Evolutionary conservation across 2,329 filamentous ascomycete species (phyloP).

Genomic region (Claviceps digitariae): DNA sequence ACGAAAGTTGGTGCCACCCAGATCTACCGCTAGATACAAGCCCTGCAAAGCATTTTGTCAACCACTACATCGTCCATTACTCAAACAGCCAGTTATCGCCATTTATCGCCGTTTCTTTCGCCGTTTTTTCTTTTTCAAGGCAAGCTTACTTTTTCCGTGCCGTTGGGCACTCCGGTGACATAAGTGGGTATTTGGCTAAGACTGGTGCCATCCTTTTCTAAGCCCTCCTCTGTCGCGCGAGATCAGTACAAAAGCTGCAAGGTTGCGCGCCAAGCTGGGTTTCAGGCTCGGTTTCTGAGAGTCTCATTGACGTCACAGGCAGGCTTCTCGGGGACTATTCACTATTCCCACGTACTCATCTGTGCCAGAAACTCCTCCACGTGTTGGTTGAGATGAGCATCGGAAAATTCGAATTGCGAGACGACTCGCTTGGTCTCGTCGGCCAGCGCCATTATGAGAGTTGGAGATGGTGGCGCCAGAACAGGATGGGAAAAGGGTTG

Average conservation of each 20-base stretch:
- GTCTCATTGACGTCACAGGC: not conserved
- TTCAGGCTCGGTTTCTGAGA: too few species aligned
- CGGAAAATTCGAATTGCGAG: slow-evolving; percentile 71
- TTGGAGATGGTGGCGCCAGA: slow-evolving; percentile 37
- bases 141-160: slow-evolving; percentile 84
- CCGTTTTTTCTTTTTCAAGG: too few species aligned
- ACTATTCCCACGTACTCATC: slow-evolving; percentile 45
- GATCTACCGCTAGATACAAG: slow-evolving; percentile 87
- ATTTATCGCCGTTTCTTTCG: too few species aligned
- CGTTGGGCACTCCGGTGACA: slow-evolving; percentile 90
- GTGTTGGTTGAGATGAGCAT: slow-evolving; percentile 63
- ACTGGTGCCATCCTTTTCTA: slow-evolving; percentile 63
- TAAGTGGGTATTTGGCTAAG: slow-evolving; percentile 96
- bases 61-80: not conserved
- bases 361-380: slow-evolving; percentile 78
- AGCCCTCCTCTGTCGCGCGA: slow-evolving; percentile 53
- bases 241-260: not conserved
- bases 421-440: slow-evolving; percentile 70
- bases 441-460: slow-evolving; percentile 46
- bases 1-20: slow-evolving; percentile 97
- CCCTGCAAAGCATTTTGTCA: slow-evolving; percentile 40
- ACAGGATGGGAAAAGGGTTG: slow-evolving; percentile 41
- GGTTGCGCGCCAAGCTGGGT: not conserved
- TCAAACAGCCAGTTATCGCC: too few species aligned
- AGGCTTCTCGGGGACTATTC: not conserved